Percentiles rank a stretch among this genome's conserved stretches.
These are phyloP conservation scores for Zalaria obscura DNA, from an alignment of 2,329 filamentous ascomycete species.

Conservation along the genomic window DNA sequence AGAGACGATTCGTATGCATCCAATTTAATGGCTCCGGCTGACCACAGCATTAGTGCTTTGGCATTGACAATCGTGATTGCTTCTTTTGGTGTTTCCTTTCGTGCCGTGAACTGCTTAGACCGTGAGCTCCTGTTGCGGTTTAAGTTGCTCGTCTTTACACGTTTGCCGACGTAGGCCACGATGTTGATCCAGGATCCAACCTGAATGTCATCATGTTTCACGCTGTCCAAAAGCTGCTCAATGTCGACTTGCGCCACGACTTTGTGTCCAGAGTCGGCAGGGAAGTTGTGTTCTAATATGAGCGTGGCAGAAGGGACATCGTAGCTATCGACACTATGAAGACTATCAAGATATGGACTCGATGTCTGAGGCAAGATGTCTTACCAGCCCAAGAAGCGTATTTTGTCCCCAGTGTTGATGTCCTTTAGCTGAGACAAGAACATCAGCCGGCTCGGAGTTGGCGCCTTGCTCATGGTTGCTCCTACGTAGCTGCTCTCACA, in stretches of 20 bases:
- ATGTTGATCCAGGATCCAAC: slow-evolving; percentile 83
- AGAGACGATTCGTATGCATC: slow-evolving; percentile 55
- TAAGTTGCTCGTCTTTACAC: too few species aligned
- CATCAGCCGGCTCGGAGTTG: slow-evolving; percentile 42
- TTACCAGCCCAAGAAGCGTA: slow-evolving; percentile 87
- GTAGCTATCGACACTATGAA: slow-evolving; percentile 44
- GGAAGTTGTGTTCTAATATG: slow-evolving; percentile 53
- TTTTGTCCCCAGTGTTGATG: slow-evolving; percentile 52
- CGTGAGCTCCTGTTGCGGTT: not conserved
- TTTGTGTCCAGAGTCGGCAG: slow-evolving; percentile 7
- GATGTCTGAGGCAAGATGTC: slow-evolving; percentile 15
- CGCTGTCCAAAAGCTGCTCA: slow-evolving; percentile 50
- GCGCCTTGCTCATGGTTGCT: slow-evolving; percentile 15
- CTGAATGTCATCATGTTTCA: slow-evolving; percentile 49
- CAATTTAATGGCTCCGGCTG: slow-evolving; percentile 58
- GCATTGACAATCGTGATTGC: slow-evolving; percentile 28
- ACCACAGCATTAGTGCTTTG: slow-evolving; percentile 67
- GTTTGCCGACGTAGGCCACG: slow-evolving; percentile 48
- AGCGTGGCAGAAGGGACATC: slow-evolving; percentile 44
- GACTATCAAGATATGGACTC: slow-evolving; percentile 1
- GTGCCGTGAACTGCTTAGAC: not conserved
- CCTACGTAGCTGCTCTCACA: too few species aligned
- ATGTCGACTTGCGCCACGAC: slow-evolving; percentile 51
- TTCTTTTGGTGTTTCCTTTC: not conserved
- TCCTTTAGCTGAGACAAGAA: slow-evolving; percentile 30